Evolutionary conservation across 2,329 filamentous ascomycete genomes (phyloP), one percentile per base, ranked within the genome.

Genomic region (Sphaerostilbella broomeana): DNA sequence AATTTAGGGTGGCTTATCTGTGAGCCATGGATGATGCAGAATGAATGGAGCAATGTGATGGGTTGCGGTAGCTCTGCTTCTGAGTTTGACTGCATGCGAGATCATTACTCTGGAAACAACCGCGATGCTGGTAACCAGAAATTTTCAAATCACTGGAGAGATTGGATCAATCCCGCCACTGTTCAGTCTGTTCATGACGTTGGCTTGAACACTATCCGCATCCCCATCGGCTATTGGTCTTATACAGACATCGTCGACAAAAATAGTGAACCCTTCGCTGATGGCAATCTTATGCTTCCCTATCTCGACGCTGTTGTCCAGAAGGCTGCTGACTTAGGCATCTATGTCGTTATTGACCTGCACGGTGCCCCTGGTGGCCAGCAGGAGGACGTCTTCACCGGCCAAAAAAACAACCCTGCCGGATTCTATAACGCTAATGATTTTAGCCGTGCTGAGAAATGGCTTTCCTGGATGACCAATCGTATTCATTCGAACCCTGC

Each of bases 351-450:
- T 44, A 44, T 51, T 21, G 49, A 51, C 19, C 40, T 51, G 27
- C 70, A 74, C 47, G 70, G 69, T 15, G 67, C 65, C 0, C 69
- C 70, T 1, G 68, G 64, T 21, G 68, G 68, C 2, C 70, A 74
- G 40, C 5, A 44, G 52, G 4, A 65, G 22, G 44, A 74, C 35
- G 47, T 63, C 6, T 68, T 69, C 45, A 73, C 70, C 2, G 70
- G 68, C 59, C 58, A 55, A 28, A 40, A 42, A 24, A 45, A 46
- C 32, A 42, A 39, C 26, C 47, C 47, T 5, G 49, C 73, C 0
- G 72, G 71, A 3, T 81, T 81, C 57, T 81, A 74, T 53, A 59
- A 65, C 8, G 59, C 67, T 22, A 70, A 69, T 48, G 65, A 81
- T 52, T 81, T 73, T 52, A 67, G 69, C 27, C 69, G 77, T 12